Base-by-base conservation (phyloP, 495 filamentous ascomycete species). In the Penicillium desertorum region DNA sequence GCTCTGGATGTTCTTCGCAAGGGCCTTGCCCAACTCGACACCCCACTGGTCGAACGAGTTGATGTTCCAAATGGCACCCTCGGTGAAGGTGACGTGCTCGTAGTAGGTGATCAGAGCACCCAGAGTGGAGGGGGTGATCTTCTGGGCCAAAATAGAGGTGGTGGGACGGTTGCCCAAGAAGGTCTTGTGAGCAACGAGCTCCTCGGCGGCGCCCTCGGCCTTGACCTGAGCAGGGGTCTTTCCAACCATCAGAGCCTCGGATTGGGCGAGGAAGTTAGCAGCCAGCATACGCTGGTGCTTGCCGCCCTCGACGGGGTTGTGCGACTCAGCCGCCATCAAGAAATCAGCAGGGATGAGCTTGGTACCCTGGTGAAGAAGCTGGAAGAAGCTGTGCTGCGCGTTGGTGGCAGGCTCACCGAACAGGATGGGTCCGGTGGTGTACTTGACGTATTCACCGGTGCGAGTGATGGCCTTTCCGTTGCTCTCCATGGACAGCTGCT, bases 1-100 rank as follows among this genome's bases (percentile, higher is more conserved):
- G 63, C 82, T 79, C 68, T 88, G 86, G 62, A 91, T 91, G 76
- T 90, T 92, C 83, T 91, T 98, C 25, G 94, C 94, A 51, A 98
- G 79, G 42, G 88, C 86, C 85, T 98, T 98, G 77, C 94, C 94
- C 45, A 98, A 76, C 81, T 98, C 94, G 43, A 98, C 94, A 76
- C 94, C 94, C 94, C 94, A 98, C 77, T 98, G 94, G 79, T 98
- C 94, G 71, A 98, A 98, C 64, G 85, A 89, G 84, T 98, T 98
- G 81, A 98, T 97, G 76, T 98, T 95, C 94, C 94, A 98, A 63
- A 98, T 75, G 30, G 91, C 95, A 64, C 94, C 94, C 76, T 98
- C 94, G 37, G 91, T 96, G 79, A 98, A 98, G 57, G 94, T 98
- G 45, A 96, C 69, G 76, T 98, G 94, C 80, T 98, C 94, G 74